phyloP scores from a whole-genome alignment of 2,329 filamentous ascomycete species.

The Trichophyton benhamiae region DNA sequence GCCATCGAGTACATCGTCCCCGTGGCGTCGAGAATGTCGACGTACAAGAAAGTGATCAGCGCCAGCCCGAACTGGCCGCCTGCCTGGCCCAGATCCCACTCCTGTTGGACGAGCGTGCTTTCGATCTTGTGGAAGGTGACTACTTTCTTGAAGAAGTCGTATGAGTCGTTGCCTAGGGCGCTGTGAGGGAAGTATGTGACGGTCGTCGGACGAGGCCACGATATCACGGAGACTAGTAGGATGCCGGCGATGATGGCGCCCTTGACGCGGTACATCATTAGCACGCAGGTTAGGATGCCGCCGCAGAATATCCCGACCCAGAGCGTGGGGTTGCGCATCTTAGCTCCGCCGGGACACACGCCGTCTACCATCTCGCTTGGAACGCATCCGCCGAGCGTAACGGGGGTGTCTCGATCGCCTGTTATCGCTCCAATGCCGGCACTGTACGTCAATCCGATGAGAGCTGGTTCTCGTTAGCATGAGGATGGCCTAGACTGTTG shows the following conservation, averaged over 20 bases:
- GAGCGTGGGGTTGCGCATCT: constrained; percentile 73
- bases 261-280: constrained; percentile 79
- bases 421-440: constrained; percentile 71
- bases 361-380: constrained; percentile 37
- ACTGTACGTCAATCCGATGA: constrained; percentile 58
- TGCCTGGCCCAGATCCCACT: constrained; percentile 58
- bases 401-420: constrained; percentile 54
- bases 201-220: constrained; percentile 64
- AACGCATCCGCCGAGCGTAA: constrained; percentile 64
- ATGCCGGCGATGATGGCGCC: constrained; percentile 78
- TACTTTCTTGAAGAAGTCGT: constrained; percentile 80
- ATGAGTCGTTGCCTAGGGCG: constrained; percentile 52
- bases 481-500: not conserved
- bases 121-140: constrained; percentile 71
- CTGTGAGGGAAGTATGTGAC: constrained; percentile 76
- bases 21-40: constrained; percentile 78
- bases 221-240: constrained; percentile 72
- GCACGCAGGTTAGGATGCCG: constrained; percentile 62
- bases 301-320: constrained; percentile 86
- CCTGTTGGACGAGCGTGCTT: constrained; percentile 55
- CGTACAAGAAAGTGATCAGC: constrained; percentile 79
- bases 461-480: constrained; percentile 23
- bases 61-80: constrained; percentile 69
- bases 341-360: constrained; percentile 49
- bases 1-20: constrained; percentile 86